A percentile compares a stretch with the other conserved stretches of the same genome.
These are phyloP conservation scores for Ormosia semicastrata DNA, from an alignment of 306 rosid genomes.

Conservation along the genomic window DNA sequence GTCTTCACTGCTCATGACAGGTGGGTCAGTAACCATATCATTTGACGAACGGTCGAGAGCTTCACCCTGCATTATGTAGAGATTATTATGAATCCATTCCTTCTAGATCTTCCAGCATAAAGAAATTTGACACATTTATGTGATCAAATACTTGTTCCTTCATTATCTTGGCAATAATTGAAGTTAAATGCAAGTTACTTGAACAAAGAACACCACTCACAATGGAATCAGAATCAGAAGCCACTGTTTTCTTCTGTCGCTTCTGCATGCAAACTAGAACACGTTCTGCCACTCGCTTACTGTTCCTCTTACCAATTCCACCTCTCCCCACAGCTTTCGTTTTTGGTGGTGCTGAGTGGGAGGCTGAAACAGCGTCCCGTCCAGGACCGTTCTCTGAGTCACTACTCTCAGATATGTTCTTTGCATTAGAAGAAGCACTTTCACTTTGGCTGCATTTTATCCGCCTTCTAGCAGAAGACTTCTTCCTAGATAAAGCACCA, in stretches of 20 bases:
- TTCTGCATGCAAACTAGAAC: slow-evolving; percentile 87
- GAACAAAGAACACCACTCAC: slow-evolving; percentile 58
- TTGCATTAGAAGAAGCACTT: slow-evolving; percentile 93
- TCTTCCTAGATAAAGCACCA: slow-evolving; percentile 57
- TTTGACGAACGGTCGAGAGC: slow-evolving; percentile 55
- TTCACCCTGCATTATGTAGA: slow-evolving; percentile 49
- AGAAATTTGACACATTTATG: slow-evolving; percentile 43
- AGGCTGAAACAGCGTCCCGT: slow-evolving; percentile 51
- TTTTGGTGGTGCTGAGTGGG: slow-evolving; percentile 56
- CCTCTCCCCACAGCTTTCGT: slow-evolving; percentile 53
- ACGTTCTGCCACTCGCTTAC: slow-evolving; percentile 94
- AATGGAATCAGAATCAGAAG: slow-evolving; percentile 80
- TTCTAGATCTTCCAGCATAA: slow-evolving; percentile 42
- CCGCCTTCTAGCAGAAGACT: slow-evolving; percentile 63
- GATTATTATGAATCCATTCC: slow-evolving; percentile 36
- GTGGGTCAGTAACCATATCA: slow-evolving; percentile 57
- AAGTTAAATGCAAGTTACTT: slow-evolving; percentile 46
- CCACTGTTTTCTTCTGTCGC: slow-evolving; percentile 74
- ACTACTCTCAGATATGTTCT: slow-evolving; percentile 83
- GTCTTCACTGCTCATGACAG: slow-evolving; percentile 61
- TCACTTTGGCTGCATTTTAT: slow-evolving; percentile 73
- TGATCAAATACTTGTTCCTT: slow-evolving; percentile 46
- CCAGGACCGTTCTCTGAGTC: slow-evolving; percentile 90
- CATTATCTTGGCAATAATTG: slow-evolving; percentile 36
- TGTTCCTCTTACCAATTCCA: slow-evolving; percentile 77